A percentile compares a stretch with the other conserved stretches of the same genome.
These are phyloP conservation scores for Solanum hybrid DNA, from an alignment of 305 asterid species.

Conservation along the genomic window DNA sequence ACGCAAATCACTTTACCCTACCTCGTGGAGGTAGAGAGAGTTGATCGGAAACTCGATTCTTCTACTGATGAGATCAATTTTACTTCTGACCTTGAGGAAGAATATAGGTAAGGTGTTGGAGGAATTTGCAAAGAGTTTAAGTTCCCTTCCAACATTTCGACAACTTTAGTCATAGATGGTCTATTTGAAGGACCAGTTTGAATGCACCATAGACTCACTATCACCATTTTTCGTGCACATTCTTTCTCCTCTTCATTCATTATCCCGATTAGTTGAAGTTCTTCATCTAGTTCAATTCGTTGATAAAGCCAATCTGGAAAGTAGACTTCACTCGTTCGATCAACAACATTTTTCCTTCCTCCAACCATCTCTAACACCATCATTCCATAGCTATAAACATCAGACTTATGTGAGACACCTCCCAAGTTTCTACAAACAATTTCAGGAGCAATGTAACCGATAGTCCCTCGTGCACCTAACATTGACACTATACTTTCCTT, in stretches of 20 bases:
- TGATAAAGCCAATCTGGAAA: constrained; percentile 17
- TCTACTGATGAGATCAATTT: not conserved
- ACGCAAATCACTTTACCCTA: not conserved
- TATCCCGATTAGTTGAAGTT: not conserved
- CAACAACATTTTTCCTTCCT: constrained; percentile 2
- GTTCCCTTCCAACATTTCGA: constrained; percentile 10
- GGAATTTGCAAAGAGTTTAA: not conserved
- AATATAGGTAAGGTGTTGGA: not conserved
- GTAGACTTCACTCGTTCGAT: not conserved
- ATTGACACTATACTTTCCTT: constrained; percentile 27
- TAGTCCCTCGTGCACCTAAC: constrained; percentile 15
- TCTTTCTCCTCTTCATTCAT: constrained; percentile 7
- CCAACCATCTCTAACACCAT: constrained; percentile 20
- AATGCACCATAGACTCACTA: constrained; percentile 14
- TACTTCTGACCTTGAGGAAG: not conserved
- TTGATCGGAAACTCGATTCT: not conserved
- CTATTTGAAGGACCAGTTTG: constrained; percentile 5
- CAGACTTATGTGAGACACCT: constrained; percentile 12
- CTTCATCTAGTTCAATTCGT: not conserved
- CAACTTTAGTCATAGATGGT: not conserved
- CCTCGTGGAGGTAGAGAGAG: not conserved
- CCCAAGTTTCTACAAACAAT: constrained; percentile 13
- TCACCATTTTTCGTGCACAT: constrained; percentile 2
- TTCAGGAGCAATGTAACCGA: constrained; percentile 18
- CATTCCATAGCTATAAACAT: constrained; percentile 20